A percentile compares a stretch with the other conserved stretches of the same genome.
Conservation (phyloP, 352 stramenopile genomes). For the Pythium plurisporium region DNA sequence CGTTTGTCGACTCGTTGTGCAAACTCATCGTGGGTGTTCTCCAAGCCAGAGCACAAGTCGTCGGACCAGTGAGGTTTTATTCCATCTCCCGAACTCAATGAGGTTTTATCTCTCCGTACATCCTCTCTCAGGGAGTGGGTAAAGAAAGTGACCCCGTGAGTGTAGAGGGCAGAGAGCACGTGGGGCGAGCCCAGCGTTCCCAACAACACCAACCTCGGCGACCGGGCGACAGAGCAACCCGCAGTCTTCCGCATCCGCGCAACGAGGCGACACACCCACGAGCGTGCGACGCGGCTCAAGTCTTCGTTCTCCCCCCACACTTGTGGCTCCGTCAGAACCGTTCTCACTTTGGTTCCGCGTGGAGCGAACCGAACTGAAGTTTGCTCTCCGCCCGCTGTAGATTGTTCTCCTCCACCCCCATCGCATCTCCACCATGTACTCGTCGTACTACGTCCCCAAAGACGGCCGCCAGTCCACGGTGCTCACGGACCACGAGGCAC, state of each 20-base stretch:
- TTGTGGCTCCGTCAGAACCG: not conserved
- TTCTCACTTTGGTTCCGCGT: not conserved
- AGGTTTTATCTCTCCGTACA: conserved; percentile 15
- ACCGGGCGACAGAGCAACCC: conserved; percentile 14
- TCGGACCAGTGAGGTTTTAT: conserved; percentile 21
- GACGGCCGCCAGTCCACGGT: conserved; percentile 67
- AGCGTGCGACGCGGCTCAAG: not conserved
- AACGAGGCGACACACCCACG: not conserved
- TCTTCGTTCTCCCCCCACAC: too few species aligned
- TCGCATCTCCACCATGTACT: conserved; percentile 59
- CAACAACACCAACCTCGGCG: not conserved
- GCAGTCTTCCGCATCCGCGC: conserved; percentile 1
- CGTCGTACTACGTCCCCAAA: conserved; percentile 80
- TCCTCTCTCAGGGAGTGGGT: too few species aligned
- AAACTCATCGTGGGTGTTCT: too few species aligned
- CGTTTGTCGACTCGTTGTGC: conserved; percentile 14
- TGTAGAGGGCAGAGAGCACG: conserved; percentile 13
- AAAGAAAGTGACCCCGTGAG: conserved; percentile 6
- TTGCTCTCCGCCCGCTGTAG: conserved; percentile 14
- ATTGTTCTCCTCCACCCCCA: not conserved
- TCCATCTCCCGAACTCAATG: not conserved
- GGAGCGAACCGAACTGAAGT: not conserved
- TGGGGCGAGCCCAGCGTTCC: not conserved
- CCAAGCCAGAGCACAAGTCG: conserved; percentile 6
- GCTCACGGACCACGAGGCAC: conserved; percentile 77